phyloP scores from a whole-genome alignment of 768 basidiomycete species.

The Termitomyces sp. region DNA sequence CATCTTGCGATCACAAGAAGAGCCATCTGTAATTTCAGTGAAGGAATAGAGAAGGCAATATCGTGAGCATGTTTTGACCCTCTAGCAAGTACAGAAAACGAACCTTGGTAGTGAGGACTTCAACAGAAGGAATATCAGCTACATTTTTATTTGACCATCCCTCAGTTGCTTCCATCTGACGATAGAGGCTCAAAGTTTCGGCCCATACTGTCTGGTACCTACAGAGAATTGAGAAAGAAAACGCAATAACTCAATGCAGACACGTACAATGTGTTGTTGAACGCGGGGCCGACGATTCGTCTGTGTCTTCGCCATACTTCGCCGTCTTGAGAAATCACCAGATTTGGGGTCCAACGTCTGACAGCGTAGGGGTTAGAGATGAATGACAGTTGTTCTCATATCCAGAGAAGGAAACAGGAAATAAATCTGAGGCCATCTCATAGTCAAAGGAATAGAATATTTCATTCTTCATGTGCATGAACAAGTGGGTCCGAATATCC shows the following conservation, averaged over 20 bases:
- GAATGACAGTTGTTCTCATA: not conserved
- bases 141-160: constrained; percentile 22
- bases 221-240: not conserved
- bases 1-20: constrained; percentile 42
- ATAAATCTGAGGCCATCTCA: not conserved
- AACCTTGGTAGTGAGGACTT: constrained; percentile 7
- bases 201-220: constrained; percentile 35
- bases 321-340: constrained; percentile 24
- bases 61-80: not conserved
- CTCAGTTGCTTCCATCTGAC: constrained; percentile 28
- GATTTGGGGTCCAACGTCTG: constrained; percentile 12
- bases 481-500: not conserved
- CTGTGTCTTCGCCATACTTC: constrained; percentile 46
- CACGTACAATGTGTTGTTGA: constrained; percentile 39
- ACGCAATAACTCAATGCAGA: not conserved
- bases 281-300: constrained; percentile 41
- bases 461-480: not conserved
- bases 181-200: constrained; percentile 26
- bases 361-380: not conserved
- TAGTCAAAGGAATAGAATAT: not conserved
- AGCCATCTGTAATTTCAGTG: constrained; percentile 35
- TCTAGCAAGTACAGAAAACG: not conserved
- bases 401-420: not conserved
- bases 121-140: constrained; percentile 18
- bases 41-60: not conserved